Evolutionary conservation across 1,139 yeast genomes (phyloP).

Genomic region (Debaryomyces subglobosus): DNA sequence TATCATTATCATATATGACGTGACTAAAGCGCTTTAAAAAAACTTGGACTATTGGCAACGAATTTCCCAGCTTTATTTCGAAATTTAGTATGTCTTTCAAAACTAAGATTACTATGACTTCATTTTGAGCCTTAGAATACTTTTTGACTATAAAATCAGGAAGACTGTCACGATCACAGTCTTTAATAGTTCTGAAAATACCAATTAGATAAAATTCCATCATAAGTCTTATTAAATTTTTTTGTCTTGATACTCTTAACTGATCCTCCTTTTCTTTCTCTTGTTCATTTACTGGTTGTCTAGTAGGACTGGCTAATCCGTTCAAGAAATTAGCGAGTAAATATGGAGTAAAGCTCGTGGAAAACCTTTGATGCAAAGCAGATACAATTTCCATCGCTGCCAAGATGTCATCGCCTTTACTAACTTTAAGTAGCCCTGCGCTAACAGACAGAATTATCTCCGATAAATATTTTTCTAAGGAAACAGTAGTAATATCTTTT

Average conservation of each 20-base stretch:
- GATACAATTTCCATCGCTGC: slow-evolving; percentile 73
- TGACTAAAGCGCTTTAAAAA: slow-evolving; percentile 55
- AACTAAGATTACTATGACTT: slow-evolving; percentile 50
- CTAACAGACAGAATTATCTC: slow-evolving; percentile 67
- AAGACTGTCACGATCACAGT: slow-evolving; percentile 29
- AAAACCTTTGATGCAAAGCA: slow-evolving; percentile 77
- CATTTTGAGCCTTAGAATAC: slow-evolving; percentile 23
- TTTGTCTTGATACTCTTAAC: slow-evolving; percentile 47
- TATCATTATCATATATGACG: slow-evolving; percentile 17
- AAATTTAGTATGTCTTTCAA: slow-evolving; percentile 58
- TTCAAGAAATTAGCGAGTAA: slow-evolving; percentile 52
- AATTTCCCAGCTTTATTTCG: slow-evolving; percentile 50
- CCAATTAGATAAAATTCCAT: slow-evolving; percentile 70
- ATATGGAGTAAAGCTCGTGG: slow-evolving; percentile 52
- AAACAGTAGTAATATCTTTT: slow-evolving; percentile 62
- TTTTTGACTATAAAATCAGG: slow-evolving; percentile 26
- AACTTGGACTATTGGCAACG: slow-evolving; percentile 50
- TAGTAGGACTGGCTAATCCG: slow-evolving; percentile 44
- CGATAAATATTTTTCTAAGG: slow-evolving; percentile 75
- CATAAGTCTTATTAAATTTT: slow-evolving; percentile 54
- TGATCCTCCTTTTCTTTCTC: slow-evolving; percentile 48
- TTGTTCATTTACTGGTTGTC: slow-evolving; percentile 23
- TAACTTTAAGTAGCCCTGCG: slow-evolving; percentile 63
- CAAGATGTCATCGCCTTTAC: slow-evolving; percentile 58
- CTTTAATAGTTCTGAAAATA: slow-evolving; percentile 47